phyloP scores from a whole-genome alignment of 2,329 filamentous ascomycete genomes.

The Akanthomyces lecanii region DNA sequence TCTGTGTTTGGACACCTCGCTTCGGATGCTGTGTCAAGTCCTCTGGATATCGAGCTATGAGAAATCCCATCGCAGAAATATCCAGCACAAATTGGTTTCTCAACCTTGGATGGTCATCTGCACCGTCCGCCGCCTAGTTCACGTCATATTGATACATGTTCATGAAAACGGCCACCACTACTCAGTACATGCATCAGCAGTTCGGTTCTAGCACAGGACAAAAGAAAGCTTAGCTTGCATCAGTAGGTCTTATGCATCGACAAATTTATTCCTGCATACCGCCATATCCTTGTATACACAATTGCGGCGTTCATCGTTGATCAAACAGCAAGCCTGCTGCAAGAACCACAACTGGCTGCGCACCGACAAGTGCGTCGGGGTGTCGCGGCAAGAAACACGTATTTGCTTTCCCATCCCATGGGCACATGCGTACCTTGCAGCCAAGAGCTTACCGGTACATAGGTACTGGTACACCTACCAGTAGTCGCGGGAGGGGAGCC shows the following conservation, averaged over 20 bases:
- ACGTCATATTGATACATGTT: not conserved
- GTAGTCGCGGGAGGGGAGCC: not conserved
- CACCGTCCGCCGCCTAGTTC: not conserved
- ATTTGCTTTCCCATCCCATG: too few species aligned
- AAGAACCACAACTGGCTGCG: too few species aligned
- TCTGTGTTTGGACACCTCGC: too few species aligned
- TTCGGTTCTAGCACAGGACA: not conserved
- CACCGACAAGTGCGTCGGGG: too few species aligned
- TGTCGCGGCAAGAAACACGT: too few species aligned
- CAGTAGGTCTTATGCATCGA: not conserved
- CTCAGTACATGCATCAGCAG: not conserved
- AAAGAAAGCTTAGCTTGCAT: not conserved
- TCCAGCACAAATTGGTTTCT: not conserved
- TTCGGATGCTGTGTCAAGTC: too few species aligned
- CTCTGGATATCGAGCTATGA: too few species aligned
- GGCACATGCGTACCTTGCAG: not conserved
- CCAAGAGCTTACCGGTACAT: not conserved
- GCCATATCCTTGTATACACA: not conserved
- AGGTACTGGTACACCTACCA: not conserved
- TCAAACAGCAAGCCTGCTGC: not conserved
- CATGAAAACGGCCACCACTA: not conserved
- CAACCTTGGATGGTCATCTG: not conserved
- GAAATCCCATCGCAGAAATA: not conserved
- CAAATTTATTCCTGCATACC: not conserved
- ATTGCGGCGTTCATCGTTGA: not conserved